Conservation (phyloP, 169 alveolate genomes). For the Eimeria tenella region DNA sequence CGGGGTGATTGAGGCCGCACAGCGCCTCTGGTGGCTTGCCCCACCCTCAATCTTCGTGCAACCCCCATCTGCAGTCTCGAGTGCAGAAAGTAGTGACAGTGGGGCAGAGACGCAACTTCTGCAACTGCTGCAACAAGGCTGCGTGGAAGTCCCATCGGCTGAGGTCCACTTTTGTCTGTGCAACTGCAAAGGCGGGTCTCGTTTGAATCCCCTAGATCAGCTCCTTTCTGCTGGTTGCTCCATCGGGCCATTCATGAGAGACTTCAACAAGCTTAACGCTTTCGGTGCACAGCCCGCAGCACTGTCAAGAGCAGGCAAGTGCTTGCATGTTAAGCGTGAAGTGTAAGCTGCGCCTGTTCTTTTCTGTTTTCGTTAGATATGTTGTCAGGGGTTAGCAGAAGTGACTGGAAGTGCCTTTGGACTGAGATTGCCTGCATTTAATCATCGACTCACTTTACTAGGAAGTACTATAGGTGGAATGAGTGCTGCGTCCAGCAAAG, state of each 20-base stretch:
- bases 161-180: not conserved
- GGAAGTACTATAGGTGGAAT: too few relatives aligned
- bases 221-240: slow-evolving; percentile 9
- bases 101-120: slow-evolving; percentile 34
- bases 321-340: too few relatives aligned
- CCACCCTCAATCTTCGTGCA: not conserved
- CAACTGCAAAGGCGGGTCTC: not conserved
- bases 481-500: too few relatives aligned
- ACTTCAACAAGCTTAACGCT: slow-evolving; percentile 18
- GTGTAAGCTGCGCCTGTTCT: too few relatives aligned
- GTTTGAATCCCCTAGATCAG: not conserved
- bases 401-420: too few relatives aligned
- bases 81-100: not conserved
- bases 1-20: slow-evolving; percentile 32
- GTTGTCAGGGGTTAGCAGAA: too few relatives aligned
- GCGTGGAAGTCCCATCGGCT: slow-evolving; percentile 51
- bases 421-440: too few relatives aligned
- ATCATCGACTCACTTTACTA: too few relatives aligned
- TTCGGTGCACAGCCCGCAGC: slow-evolving; percentile 38
- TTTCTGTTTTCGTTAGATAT: too few relatives aligned
- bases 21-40: slow-evolving; percentile 68
- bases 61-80: not conserved
- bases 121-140: slow-evolving; percentile 70
- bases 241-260: slow-evolving; percentile 24
- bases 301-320: slow-evolving; percentile 48